phyloP scores from a whole-genome alignment of 78 protist species.

The Mastigamoeba balamuthi region DNA sequence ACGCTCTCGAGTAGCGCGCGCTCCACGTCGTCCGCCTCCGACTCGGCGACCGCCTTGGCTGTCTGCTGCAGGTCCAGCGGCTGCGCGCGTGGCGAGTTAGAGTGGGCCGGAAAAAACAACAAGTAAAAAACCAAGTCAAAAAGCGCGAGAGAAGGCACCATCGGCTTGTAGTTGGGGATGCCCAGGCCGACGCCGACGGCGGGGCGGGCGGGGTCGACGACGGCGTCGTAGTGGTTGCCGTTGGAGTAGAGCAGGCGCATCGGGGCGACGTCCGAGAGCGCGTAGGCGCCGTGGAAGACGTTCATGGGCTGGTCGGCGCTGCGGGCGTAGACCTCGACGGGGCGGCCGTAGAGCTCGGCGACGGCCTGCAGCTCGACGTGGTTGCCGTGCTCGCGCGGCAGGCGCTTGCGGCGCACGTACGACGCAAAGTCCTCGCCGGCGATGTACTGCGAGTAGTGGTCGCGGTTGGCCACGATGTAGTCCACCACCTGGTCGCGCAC shows the following conservation, averaged over 20 bases:
- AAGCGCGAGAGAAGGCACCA: not conserved
- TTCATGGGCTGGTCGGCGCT: conserved; percentile 23
- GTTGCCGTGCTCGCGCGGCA: conserved; percentile 29
- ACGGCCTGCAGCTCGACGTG: conserved; percentile 66
- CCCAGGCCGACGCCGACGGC: conserved; percentile 65
- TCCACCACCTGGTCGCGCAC: conserved; percentile 50
- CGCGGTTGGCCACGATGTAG: conserved; percentile 42
- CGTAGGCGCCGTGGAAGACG: conserved; percentile 19
- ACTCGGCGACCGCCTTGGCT: conserved; percentile 15
- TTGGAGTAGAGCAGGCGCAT: conserved; percentile 33
- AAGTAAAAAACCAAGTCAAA: not conserved
- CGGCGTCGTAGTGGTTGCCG: conserved; percentile 48
- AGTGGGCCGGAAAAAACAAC: not conserved
- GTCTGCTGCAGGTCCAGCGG: conserved; percentile 12
- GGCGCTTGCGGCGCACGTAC: conserved; percentile 42
- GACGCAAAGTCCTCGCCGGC: conserved; percentile 50
- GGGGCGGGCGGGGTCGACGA: conserved; percentile 38
- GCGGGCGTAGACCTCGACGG: conserved; percentile 35
- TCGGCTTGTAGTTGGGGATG: conserved; percentile 47
- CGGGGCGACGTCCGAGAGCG: conserved; percentile 23
- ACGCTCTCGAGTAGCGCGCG: conserved; percentile 15
- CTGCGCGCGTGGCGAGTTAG: no score
- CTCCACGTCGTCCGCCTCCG: conserved; percentile 20
- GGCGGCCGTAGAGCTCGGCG: conserved; percentile 54
- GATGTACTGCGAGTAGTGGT: conserved; percentile 57